Base-by-base conservation (phyloP, 257 asterid genomes). In the Capsicum baccatum region DNA sequence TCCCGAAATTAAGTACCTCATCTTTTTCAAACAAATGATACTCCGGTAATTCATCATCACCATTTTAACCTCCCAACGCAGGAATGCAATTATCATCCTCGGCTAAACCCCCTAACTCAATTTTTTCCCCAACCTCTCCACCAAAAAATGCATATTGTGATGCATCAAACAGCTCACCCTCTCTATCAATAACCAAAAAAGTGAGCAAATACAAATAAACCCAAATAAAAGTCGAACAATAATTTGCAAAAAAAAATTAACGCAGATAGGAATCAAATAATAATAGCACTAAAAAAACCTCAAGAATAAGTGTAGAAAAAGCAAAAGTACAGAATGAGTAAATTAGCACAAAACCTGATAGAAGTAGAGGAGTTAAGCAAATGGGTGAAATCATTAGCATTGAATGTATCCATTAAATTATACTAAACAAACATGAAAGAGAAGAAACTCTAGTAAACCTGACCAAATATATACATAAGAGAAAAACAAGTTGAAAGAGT, bases 101-200 rank as follows among this genome's bases (percentile, higher is more conserved):
- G 52, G 88, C 98, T 86, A 93, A 86, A 79, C 92, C 95, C 57
- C 98, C 98, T 87, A 94, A 80, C 76, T 92, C 96, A 82, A 89
- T 91, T 67, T 89, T 96, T 84, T 92, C 94, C 83, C 79, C 86
- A 19, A 52, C 33, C 47, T 86, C 96, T 79, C 93, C 91, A 84
- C 98, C 98, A 80, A 96, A 96, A 86, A 96, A 96, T 9, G 93
- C 91, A 67, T 96, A 96, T 44, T 92, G 98, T 0, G 98, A 88
- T 17, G 98, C 98, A 89, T 94, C 97, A 83, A 96, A 96, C 50
- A 83, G 82, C 76, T 90, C 88, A 78, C 84, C 84, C 83, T 88
- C 98, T 93, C 94, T 91, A 83, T 82, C 85, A 74, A 50, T 73
- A 11, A 52, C 21, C 62, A 26, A 83, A 15, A 37, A 73, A 58